Conservation (phyloP, 345 rosid genomes). For the Xanthoceras sorbifolium region DNA sequence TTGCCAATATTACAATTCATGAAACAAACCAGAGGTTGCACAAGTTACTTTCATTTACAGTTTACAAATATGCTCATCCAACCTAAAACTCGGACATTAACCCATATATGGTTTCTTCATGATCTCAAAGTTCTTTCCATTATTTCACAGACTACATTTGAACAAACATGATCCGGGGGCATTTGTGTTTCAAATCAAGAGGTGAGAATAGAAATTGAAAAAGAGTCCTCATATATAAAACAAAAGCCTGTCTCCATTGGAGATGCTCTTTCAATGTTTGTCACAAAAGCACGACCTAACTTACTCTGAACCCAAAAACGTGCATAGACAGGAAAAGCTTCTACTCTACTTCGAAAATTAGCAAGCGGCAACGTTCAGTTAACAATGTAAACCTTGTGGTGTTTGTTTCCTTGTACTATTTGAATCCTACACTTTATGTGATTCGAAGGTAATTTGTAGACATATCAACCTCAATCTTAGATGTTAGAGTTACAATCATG, state of each 20-base stretch:
- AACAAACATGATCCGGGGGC: background rate
- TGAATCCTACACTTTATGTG: background rate
- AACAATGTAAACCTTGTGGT: background rate
- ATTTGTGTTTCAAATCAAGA: background rate
- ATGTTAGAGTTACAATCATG: background rate
- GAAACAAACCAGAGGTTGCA: background rate
- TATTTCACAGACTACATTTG: background rate
- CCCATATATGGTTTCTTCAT: background rate
- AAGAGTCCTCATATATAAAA: background rate
- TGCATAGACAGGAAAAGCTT: background rate
- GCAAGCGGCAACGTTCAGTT: background rate
- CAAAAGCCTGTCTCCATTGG: background rate
- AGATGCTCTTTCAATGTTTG: background rate
- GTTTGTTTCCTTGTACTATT: background rate
- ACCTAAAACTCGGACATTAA: background rate
- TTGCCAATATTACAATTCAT: background rate
- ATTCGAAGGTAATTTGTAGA: background rate
- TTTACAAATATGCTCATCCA: background rate
- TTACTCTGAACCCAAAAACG: background rate
- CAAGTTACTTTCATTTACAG: background rate
- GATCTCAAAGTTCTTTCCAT: background rate
- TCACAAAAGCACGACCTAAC: background rate
- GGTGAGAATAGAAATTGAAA: background rate
- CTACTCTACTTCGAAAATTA: background rate
- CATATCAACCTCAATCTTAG: background rate